Conservation (phyloP, 108 stramenopile genomes). For the Nitzschia sp. region DNA sequence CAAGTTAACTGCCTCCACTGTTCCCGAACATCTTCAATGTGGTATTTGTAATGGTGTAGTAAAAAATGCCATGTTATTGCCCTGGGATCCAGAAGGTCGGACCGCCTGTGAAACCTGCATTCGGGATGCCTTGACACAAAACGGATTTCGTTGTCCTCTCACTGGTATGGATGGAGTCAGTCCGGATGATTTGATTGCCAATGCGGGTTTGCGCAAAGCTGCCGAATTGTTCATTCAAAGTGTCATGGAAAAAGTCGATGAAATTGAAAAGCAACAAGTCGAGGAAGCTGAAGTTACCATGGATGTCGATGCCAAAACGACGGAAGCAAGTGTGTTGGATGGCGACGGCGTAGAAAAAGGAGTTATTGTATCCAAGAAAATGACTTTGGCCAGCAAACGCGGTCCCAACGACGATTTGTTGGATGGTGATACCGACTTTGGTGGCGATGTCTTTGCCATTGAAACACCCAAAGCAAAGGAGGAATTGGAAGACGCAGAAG, state of each 20-base stretch:
- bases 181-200: slow-evolving; percentile 80
- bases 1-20: slow-evolving; percentile 67
- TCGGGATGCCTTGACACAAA: slow-evolving; percentile 72
- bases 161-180: slow-evolving; percentile 81
- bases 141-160: slow-evolving; percentile 79
- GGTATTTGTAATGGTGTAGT: slow-evolving; percentile 70
- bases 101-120: slow-evolving; percentile 80
- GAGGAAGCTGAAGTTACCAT: slow-evolving; percentile 38
- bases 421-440: slow-evolving; percentile 71
- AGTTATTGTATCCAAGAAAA: slow-evolving; percentile 50
- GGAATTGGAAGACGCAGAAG: slow-evolving; percentile 3
- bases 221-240: slow-evolving; percentile 67
- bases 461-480: slow-evolving; percentile 40
- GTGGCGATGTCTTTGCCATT: slow-evolving; percentile 87
- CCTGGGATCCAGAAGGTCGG: slow-evolving; percentile 81
- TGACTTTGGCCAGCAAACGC: slow-evolving; percentile 36
- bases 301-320: slow-evolving; percentile 13
- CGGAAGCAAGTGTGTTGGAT: slow-evolving; percentile 42
- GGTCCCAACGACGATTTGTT: slow-evolving; percentile 60
- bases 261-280: slow-evolving; percentile 73
- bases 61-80: slow-evolving; percentile 76
- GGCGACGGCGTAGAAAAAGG: slow-evolving; percentile 65
- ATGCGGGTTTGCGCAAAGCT: slow-evolving; percentile 77
- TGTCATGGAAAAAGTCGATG: slow-evolving; percentile 79
- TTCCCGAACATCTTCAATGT: slow-evolving; percentile 82